A percentile compares a stretch with the other conserved stretches of the same genome.
These are phyloP conservation scores for Candida qinlingensis DNA, from an alignment of 805 yeast species.

Conservation along the genomic window DNA sequence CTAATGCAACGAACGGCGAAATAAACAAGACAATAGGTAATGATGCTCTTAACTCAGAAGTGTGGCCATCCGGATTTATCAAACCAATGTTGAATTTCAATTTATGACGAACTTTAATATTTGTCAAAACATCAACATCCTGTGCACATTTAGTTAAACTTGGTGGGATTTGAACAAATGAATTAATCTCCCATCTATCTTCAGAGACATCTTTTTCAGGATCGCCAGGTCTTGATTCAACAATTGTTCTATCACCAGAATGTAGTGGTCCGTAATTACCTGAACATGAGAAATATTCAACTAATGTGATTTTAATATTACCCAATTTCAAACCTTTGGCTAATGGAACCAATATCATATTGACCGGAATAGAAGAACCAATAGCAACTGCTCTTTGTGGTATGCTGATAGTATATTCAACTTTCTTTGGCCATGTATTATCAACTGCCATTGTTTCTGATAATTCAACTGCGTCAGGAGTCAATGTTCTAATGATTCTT, in stretches of 20 bases:
- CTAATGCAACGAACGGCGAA: slow-evolving; percentile 75
- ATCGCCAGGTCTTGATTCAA: slow-evolving; percentile 41
- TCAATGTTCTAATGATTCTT: slow-evolving; percentile 78
- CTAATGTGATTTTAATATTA: slow-evolving; percentile 57
- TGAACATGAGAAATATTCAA: slow-evolving; percentile 61
- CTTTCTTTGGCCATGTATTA: slow-evolving; percentile 92
- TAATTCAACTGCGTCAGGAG: slow-evolving; percentile 82
- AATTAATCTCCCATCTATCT: slow-evolving; percentile 72
- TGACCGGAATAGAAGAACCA: slow-evolving; percentile 71
- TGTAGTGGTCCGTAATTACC: slow-evolving; percentile 54
- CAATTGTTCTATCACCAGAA: slow-evolving; percentile 57
- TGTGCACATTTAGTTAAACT: slow-evolving; percentile 75
- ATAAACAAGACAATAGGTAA: slow-evolving; percentile 75
- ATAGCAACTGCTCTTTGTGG: slow-evolving; percentile 89
- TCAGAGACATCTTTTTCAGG: slow-evolving; percentile 26
- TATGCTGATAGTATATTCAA: slow-evolving; percentile 80
- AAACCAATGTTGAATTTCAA: slow-evolving; percentile 75
- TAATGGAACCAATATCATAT: slow-evolving; percentile 70
- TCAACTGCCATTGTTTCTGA: slow-evolving; percentile 91
- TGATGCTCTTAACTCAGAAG: slow-evolving; percentile 86
- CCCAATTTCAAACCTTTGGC: slow-evolving; percentile 78
- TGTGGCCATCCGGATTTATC: slow-evolving; percentile 86
- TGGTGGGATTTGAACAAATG: slow-evolving; percentile 61
- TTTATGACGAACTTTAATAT: slow-evolving; percentile 84
- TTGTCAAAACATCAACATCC: slow-evolving; percentile 68